phyloP scores from a whole-genome alignment of 176 grass and related monocot genomes.

The Zea luxurians region DNA sequence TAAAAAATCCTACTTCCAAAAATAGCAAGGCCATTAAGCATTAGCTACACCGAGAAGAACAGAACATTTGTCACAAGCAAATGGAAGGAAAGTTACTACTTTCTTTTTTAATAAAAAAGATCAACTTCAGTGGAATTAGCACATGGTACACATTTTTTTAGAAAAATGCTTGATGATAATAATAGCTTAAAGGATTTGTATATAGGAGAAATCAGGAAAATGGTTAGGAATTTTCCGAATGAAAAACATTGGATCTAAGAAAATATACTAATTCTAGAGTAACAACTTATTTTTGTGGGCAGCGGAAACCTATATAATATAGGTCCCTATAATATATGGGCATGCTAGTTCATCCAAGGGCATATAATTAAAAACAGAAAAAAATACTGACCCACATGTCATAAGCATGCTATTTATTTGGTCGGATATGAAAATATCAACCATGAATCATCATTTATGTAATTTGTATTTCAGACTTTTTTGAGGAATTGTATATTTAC shows the following conservation, averaged over 20 bases:
- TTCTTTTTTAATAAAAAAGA: not conserved
- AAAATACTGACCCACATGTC: not conserved
- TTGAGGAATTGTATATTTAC: not conserved
- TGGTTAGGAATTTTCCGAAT: not conserved
- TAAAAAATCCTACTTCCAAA: not conserved
- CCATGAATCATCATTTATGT: not conserved
- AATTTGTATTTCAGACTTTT: not conserved
- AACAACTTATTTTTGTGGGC: not conserved
- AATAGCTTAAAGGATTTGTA: slow-evolving; percentile 1
- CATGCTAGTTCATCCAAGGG: slow-evolving; percentile 20
- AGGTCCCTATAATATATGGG: not conserved
- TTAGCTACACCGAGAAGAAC: not conserved
- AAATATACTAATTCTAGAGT: not conserved
- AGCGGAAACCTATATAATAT: not conserved
- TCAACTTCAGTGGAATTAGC: not conserved
- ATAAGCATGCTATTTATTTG: not conserved
- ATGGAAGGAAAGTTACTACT: not conserved
- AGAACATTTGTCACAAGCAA: not conserved
- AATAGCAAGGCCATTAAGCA: not conserved
- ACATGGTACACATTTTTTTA: not conserved
- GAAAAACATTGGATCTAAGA: not conserved
- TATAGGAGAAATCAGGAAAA: not conserved
- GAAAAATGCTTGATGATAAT: not conserved
- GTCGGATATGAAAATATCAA: slow-evolving; percentile 16
- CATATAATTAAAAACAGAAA: slow-evolving; percentile 20